These are phyloP conservation scores for Lactarius vividus DNA, from an alignment of 768 basidiomycete species.

Conservation along the genomic window DNA sequence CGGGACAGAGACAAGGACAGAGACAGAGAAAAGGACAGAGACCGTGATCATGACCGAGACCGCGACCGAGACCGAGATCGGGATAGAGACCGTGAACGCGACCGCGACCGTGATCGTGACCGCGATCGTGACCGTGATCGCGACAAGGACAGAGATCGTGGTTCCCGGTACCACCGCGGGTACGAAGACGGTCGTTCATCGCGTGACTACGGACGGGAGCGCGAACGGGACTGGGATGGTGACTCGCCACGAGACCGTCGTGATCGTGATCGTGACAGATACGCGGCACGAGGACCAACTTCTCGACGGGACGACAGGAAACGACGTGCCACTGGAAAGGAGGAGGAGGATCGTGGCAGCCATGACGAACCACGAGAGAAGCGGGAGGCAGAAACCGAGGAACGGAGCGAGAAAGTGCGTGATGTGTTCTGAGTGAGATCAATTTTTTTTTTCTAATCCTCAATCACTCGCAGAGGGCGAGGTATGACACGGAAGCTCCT, in stretches of 20 bases:
- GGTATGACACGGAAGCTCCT: conserved; percentile 40
- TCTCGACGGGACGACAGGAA: conserved; percentile 55
- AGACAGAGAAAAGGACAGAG: conserved; percentile 18
- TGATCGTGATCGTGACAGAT: conserved; percentile 41
- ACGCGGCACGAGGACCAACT: conserved; percentile 52
- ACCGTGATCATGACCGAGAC: conserved; percentile 25
- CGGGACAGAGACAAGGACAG: conserved; percentile 30
- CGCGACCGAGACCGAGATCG: conserved; percentile 30
- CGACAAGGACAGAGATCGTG: conserved; percentile 22
- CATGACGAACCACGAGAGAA: conserved; percentile 35
- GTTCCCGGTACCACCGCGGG: conserved; percentile 28
- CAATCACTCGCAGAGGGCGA: conserved; percentile 55
- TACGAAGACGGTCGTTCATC: conserved; percentile 25
- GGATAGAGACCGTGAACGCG: conserved; percentile 30
- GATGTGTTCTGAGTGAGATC: conserved; percentile 4
- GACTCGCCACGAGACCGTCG: conserved; percentile 32
- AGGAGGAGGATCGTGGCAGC: conserved; percentile 52
- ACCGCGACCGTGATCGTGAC: conserved; percentile 37
- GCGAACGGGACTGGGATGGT: conserved; percentile 33
- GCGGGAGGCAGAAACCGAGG: conserved; percentile 43
- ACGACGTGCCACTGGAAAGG: conserved; percentile 40
- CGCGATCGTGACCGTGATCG: conserved; percentile 30
- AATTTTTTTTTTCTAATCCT: conserved; percentile 3
- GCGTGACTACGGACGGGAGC: conserved; percentile 32
- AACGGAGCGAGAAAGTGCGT: conserved; percentile 52